Evolutionary conservation across 306 rosid genomes (phyloP).

Genomic region (Pyrus communis): DNA sequence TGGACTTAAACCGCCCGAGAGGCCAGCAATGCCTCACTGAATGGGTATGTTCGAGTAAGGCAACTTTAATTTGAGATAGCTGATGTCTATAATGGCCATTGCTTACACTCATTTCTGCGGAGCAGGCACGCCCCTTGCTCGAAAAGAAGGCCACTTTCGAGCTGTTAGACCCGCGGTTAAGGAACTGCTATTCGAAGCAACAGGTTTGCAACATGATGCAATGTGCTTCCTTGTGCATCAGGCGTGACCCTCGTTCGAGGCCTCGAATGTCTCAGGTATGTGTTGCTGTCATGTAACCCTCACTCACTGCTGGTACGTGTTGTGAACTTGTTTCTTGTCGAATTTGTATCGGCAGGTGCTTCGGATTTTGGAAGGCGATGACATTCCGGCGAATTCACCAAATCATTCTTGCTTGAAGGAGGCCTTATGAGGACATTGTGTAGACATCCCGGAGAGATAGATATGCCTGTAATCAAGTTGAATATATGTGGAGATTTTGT

Average conservation of each 20-base stretch:
- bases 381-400: conserved; percentile 34
- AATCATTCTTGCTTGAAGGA: background rate
- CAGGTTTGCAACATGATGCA: conserved; percentile 68
- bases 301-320: background rate
- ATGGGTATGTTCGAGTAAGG: conserved; percentile 52
- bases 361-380: conserved; percentile 84
- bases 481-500: too few relatives aligned
- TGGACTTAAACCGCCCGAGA: conserved; percentile 68
- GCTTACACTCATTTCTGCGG: conserved; percentile 10
- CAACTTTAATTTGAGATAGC: background rate
- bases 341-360: conserved; percentile 45
- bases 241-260: conserved; percentile 58
- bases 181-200: conserved; percentile 38
- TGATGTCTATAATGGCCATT: background rate
- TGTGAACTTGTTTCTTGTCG: background rate
- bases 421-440: background rate
- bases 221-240: conserved; percentile 75
- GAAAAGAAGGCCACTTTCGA: conserved; percentile 42
- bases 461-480: too few relatives aligned
- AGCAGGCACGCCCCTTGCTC: conserved; percentile 79
- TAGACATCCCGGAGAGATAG: background rate
- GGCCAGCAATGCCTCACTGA: conserved; percentile 96
- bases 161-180: conserved; percentile 65
- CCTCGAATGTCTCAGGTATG: conserved; percentile 95
- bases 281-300: background rate